A percentile compares a stretch with the other conserved stretches of the same genome.
Evolutionary conservation across 345 rosid species (phyloP).

Genomic region (Salix purpurea): DNA sequence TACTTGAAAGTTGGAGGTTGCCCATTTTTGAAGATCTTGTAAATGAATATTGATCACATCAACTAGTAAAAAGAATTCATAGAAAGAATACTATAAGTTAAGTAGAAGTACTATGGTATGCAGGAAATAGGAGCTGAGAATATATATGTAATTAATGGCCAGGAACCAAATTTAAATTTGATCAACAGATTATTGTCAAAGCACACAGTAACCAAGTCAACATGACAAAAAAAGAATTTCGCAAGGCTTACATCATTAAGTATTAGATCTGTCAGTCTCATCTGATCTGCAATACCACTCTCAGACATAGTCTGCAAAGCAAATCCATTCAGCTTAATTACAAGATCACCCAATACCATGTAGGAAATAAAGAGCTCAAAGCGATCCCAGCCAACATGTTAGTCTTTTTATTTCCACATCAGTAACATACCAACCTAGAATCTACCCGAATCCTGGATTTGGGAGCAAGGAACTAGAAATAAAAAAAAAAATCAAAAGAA

Average conservation of each 20-base stretch:
- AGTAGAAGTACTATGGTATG: neutral
- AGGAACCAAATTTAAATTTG: neutral
- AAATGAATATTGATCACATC: neutral
- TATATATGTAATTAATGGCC: neutral
- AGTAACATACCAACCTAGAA: neutral
- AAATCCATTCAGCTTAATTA: slow-evolving; percentile 5
- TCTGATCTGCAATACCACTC: slow-evolving; percentile 90
- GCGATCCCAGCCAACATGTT: neutral
- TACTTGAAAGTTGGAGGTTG: neutral
- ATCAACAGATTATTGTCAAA: neutral
- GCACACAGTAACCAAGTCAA: neutral
- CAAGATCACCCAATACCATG: neutral
- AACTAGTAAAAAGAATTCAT: neutral
- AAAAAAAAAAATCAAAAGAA: neutral
- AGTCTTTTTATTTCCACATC: neutral
- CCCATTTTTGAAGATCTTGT: neutral
- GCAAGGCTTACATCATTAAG: slow-evolving; percentile 66
- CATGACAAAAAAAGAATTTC: neutral
- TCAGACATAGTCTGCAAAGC: slow-evolving; percentile 70
- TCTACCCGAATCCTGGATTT: neutral
- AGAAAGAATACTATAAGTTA: neutral
- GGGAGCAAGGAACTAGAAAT: neutral
- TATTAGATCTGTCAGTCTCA: slow-evolving; percentile 69
- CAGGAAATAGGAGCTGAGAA: neutral
- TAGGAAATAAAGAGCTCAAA: neutral